phyloP scores from a whole-genome alignment of 2,329 filamentous ascomycete species.

The Fusarium sp. region DNA sequence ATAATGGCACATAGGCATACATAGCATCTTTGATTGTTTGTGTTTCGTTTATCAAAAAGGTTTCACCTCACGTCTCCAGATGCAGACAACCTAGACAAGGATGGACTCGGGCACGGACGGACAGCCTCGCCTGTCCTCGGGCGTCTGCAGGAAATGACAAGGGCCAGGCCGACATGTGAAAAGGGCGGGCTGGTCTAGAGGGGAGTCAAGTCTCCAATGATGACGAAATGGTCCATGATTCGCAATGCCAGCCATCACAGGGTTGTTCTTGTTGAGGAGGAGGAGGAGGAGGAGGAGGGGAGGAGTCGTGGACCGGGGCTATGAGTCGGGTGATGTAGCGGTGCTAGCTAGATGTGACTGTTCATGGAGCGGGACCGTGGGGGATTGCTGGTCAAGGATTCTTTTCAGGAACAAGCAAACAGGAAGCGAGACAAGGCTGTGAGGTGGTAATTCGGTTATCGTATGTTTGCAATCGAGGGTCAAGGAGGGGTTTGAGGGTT shows the following conservation, averaged over 20 bases:
- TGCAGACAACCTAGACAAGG: neutral
- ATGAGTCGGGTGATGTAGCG: slow-evolving; percentile 29
- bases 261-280: neutral
- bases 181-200: slow-evolving; percentile 10
- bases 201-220: slow-evolving; percentile 20
- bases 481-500: neutral
- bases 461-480: neutral
- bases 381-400: neutral
- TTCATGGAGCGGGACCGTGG: slow-evolving; percentile 19
- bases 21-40: slow-evolving; percentile 17
- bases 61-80: slow-evolving; percentile 3
- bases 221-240: slow-evolving; percentile 27
- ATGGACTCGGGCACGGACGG: neutral
- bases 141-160: neutral
- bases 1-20: slow-evolving; percentile 27
- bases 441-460: neutral
- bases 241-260: slow-evolving; percentile 26
- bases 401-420: neutral
- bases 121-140: neutral
- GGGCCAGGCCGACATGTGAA: slow-evolving; percentile 21
- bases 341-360: slow-evolving; percentile 11
- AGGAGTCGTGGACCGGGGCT: slow-evolving; percentile 8
- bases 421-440: neutral
- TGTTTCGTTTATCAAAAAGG: slow-evolving; percentile 16
- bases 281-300: neutral